Evolutionary conservation across 1,284 basidiomycete species (phyloP).

Genomic region (Somion occarium): DNA sequence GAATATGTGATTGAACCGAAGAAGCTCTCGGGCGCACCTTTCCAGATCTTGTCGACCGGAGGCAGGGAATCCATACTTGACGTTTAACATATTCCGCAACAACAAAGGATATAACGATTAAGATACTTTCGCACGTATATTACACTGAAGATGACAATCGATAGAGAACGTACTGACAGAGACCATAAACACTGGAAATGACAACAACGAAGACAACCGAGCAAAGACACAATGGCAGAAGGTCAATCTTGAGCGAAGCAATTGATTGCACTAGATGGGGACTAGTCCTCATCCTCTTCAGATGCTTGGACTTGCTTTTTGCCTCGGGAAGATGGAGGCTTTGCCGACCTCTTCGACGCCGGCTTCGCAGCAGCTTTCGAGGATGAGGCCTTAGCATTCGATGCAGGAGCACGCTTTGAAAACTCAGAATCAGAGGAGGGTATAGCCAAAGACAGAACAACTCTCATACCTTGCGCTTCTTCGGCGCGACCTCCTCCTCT

Average conservation of each 20-base stretch:
- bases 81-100: too few species aligned
- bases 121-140: neutral
- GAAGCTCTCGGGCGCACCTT: too few species aligned
- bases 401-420: conserved; percentile 22
- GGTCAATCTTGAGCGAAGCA: neutral
- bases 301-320: conserved; percentile 6
- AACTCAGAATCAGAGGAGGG: neutral
- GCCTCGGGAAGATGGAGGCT: conserved; percentile 18
- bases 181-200: neutral
- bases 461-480: conserved; percentile 32
- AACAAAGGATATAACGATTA: neutral
- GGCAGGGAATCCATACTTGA: too few species aligned
- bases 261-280: neutral
- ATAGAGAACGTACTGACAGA: too few species aligned
- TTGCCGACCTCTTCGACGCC: conserved; percentile 10
- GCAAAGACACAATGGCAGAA: neutral
- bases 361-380: conserved; percentile 26
- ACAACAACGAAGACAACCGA: neutral
- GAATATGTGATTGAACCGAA: too few species aligned
- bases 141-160: too few species aligned
- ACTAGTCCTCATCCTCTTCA: conserved; percentile 4
- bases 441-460: neutral
- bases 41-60: too few species aligned
- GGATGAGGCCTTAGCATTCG: conserved; percentile 22
- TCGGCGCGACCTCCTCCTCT: conserved; percentile 22